These are phyloP conservation scores for Aureobasidium sp. DNA, from an alignment of 2,329 filamentous ascomycete species.

Conservation along the genomic window DNA sequence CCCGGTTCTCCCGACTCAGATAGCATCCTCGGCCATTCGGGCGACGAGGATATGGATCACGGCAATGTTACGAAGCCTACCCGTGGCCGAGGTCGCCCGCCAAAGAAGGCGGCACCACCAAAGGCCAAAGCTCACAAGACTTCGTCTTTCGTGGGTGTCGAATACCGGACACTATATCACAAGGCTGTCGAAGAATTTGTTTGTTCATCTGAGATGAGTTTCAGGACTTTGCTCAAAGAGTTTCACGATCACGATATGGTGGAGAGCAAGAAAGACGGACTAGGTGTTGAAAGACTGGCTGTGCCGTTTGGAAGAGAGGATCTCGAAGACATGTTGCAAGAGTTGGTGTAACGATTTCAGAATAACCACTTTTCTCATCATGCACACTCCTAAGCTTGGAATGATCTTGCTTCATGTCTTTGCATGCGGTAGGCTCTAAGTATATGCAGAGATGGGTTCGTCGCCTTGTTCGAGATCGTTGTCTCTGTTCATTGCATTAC, in stretches of 20 bases:
- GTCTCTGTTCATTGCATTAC: neutral
- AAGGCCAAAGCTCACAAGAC: neutral
- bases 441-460: too few relatives aligned
- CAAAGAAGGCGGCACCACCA: constrained; percentile 7
- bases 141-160: constrained; percentile 56
- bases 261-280: constrained; percentile 73
- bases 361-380: neutral
- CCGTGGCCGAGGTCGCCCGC: constrained; percentile 15
- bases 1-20: constrained; percentile 17
- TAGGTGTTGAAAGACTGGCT: constrained; percentile 78
- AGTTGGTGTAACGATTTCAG: constrained; percentile 41
- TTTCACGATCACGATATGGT: constrained; percentile 99
- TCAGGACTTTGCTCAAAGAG: constrained; percentile 89
- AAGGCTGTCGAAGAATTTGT: constrained; percentile 97
- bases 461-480: neutral
- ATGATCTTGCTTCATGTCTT: too few relatives aligned
- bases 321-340: constrained; percentile 80
- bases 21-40: constrained; percentile 10
- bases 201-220: constrained; percentile 92
- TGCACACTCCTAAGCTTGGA: too few relatives aligned
- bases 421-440: too few relatives aligned
- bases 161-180: constrained; percentile 87
- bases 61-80: constrained; percentile 24
- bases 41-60: constrained; percentile 20
- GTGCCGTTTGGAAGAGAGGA: constrained; percentile 84